Percentiles rank a stretch among this genome's conserved stretches.
Conservation (phyloP, 306 rosid genomes). For the Cucurbita argyrosperma region DNA sequence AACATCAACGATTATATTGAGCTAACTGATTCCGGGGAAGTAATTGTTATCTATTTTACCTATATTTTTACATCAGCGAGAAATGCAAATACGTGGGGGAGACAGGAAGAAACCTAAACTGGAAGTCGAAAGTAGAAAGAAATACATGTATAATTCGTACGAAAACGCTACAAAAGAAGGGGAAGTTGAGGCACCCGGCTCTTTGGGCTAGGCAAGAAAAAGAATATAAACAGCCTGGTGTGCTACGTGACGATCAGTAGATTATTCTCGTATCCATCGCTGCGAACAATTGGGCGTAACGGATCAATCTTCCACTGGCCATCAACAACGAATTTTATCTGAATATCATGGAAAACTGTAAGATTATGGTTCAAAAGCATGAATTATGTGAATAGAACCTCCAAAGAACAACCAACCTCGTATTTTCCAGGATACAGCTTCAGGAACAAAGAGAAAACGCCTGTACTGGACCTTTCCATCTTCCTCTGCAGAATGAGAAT, state of each 20-base stretch:
- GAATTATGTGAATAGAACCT: background rate
- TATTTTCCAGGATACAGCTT: slow-evolving; percentile 86
- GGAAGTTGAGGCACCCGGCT: background rate
- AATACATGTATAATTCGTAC: background rate
- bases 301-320: slow-evolving; percentile 88
- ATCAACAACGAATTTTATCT: slow-evolving; percentile 92
- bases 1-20: background rate
- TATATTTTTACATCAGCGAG: background rate
- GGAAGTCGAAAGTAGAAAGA: background rate
- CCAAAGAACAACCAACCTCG: slow-evolving; percentile 35
- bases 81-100: background rate
- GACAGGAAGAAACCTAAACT: background rate
- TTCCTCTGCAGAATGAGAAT: slow-evolving; percentile 33
- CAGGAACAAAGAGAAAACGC: slow-evolving; percentile 52
- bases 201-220: background rate
- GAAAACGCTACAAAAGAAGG: background rate
- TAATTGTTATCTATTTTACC: background rate
- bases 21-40: background rate
- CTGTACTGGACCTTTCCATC: slow-evolving; percentile 54
- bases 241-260: slow-evolving; percentile 31
- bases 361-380: background rate
- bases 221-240: background rate
- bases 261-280: slow-evolving; percentile 52
- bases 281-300: slow-evolving; percentile 45
- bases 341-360: slow-evolving; percentile 7